Base-by-base conservation (phyloP, 2,329 filamentous ascomycete species). In the Pseudogymnoascus destructans region DNA sequence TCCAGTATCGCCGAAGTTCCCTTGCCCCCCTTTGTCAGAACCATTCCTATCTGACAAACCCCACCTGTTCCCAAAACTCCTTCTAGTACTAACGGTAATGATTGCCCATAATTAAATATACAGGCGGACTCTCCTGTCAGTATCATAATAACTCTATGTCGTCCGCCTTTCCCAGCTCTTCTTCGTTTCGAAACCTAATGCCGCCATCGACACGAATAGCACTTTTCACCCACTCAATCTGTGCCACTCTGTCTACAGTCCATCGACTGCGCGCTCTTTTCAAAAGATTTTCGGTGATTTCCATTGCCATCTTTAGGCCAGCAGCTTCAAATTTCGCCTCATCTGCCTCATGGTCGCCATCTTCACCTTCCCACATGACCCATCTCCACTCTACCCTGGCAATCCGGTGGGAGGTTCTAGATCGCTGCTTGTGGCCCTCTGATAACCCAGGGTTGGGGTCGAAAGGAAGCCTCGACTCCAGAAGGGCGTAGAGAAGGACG, bases 321-420 rank as follows among this genome's bases (percentile, higher is more conserved):
- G 75, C 76, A 5, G 79, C 81, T 59, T 80, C 79, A 63, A 85
- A 84, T 62, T 80, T 83, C 64, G 70, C 76, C 61, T 75, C 73
- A 63, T 81, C 76, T 2, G 77, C 77, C 55, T 95, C 89, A 77
- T 95, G 93, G 58, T 95, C 89, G 33, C 89, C 90, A 58, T 95
- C 87, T 9, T 86, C 82, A 59, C 90, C 85, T 1, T 84, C 89
- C 68, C 86, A 95, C 61, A 87, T 82, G 61, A 89, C 84, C 93
- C 93, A 98, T 54, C 86, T 83, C 93, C 93, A 98, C 69, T 98
- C 93, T 56, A 91, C 88, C 33, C 93, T 79, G 1, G 93, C 93
- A 61, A 98, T 97, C n/a, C 91, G 85, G 69, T 98, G 93, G 57
- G 87, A 92, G 0, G 89, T 92, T 58, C 89, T 79, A 64, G 87